These are phyloP conservation scores for Shiraia bambusicola DNA, from an alignment of 2,329 filamentous ascomycete genomes.

Conservation along the genomic window DNA sequence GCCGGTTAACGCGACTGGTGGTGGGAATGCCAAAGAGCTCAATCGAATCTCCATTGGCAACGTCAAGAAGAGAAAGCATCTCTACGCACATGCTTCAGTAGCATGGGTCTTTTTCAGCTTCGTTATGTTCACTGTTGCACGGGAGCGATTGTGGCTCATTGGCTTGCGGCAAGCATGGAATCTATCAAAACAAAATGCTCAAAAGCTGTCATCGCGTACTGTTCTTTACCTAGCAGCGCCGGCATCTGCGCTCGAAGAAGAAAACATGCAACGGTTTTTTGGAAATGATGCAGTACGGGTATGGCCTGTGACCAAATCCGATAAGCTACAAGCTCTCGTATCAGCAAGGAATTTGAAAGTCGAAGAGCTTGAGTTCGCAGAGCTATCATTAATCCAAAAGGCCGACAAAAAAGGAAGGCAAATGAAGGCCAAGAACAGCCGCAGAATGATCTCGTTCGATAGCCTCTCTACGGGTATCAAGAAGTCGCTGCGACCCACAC, in stretches of 20 bases:
- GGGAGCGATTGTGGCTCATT: conserved; percentile 89
- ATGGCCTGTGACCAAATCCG: conserved; percentile 79
- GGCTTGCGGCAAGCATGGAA: conserved; percentile 92
- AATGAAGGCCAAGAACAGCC: conserved; percentile 54
- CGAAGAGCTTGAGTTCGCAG: conserved; percentile 79
- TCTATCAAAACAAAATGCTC: conserved; percentile 78
- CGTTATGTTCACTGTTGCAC: conserved; percentile 81
- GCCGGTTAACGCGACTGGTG: conserved; percentile 86
- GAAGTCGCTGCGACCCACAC: conserved; percentile 57
- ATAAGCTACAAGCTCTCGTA: conserved; percentile 77
- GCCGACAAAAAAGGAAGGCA: conserved; percentile 75
- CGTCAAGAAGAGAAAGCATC: conserved; percentile 62
- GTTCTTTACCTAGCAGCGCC: conserved; percentile 89
- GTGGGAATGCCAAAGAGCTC: conserved; percentile 64
- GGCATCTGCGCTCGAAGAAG: conserved; percentile 71
- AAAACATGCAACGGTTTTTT: conserved; percentile 77
- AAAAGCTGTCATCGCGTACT: conserved; percentile 84
- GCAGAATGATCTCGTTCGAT: conserved; percentile 52
- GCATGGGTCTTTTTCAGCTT: conserved; percentile 84
- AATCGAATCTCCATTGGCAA: conserved; percentile 81
- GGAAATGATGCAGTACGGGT: conserved; percentile 76
- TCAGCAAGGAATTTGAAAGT: conserved; percentile 78
- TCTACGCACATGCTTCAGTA: conserved; percentile 76
- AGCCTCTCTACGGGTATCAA: conserved; percentile 58
- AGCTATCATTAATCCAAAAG: conserved; percentile 79